Evolutionary conservation across 345 rosid species (phyloP).

Genomic region (Moringa oleifera): DNA sequence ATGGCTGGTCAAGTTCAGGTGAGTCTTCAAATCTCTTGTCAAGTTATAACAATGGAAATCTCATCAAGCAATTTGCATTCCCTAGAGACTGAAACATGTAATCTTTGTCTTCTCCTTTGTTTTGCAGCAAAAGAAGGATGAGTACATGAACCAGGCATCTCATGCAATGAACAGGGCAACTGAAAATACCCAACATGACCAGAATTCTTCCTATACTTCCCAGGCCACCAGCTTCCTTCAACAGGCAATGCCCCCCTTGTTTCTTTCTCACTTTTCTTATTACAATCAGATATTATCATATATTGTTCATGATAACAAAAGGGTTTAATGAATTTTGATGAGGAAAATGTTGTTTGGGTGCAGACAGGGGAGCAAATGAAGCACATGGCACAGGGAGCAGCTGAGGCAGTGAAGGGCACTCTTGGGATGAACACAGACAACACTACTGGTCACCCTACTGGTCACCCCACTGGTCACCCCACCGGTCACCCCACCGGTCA

Average conservation of each 20-base stretch:
- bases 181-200: conserved; percentile 20
- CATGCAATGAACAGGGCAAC: conserved; percentile 26
- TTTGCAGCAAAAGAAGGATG: conserved; percentile 36
- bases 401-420: conserved; percentile 42
- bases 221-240: conserved; percentile 40
- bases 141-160: conserved; percentile 27
- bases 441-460: neutral
- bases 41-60: neutral
- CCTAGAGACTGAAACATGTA: too few species aligned
- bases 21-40: neutral
- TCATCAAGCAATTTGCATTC: too few species aligned
- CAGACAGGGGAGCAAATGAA: conserved; percentile 46
- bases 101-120: neutral
- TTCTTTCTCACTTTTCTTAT: neutral
- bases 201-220: conserved; percentile 22
- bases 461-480: too few species aligned
- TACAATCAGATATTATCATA: neutral
- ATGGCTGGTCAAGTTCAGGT: neutral
- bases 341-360: neutral
- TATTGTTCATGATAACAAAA: neutral
- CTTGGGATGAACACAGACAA: conserved; percentile 29
- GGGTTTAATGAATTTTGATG: too few species aligned
- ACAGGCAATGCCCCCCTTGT: conserved; percentile 22
- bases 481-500: too few species aligned
- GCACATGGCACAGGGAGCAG: conserved; percentile 44